phyloP scores from a whole-genome alignment of 169 alveolate species.

The Plasmodium fragile region DNA sequence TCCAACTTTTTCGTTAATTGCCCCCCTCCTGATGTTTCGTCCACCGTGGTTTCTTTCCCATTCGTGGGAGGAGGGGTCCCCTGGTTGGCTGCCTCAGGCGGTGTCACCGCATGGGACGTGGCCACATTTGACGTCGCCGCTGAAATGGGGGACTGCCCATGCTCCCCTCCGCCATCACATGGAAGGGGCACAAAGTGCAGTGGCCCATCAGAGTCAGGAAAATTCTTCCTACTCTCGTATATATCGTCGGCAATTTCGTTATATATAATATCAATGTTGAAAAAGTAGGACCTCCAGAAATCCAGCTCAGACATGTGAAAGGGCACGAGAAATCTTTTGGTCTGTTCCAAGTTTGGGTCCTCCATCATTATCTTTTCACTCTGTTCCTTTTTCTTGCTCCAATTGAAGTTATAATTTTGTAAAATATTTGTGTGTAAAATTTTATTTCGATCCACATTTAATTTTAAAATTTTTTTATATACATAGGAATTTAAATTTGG shows the following conservation, averaged over 20 bases:
- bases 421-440: slow-evolving; percentile 43
- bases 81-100: neutral
- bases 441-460: slow-evolving; percentile 57
- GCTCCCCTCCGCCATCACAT: neutral
- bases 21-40: neutral
- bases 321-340: slow-evolving; percentile 61
- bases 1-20: neutral
- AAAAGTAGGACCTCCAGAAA: slow-evolving; percentile 73
- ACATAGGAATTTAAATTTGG: slow-evolving; percentile 23
- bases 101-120: neutral
- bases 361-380: slow-evolving; percentile 52
- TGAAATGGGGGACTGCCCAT: neutral
- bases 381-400: slow-evolving; percentile 72
- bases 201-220: neutral
- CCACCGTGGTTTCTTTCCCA: neutral
- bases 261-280: slow-evolving; percentile 67
- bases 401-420: slow-evolving; percentile 60
- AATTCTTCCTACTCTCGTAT: slow-evolving; percentile 8
- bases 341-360: slow-evolving; percentile 23
- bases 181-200: neutral
- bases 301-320: slow-evolving; percentile 39
- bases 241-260: slow-evolving; percentile 71
- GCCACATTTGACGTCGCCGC: neutral
- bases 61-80: neutral
- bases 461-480: slow-evolving; percentile 53